phyloP scores from a whole-genome alignment of 176 grass and related monocot species.

The Hsuehochloa calcarea region DNA sequence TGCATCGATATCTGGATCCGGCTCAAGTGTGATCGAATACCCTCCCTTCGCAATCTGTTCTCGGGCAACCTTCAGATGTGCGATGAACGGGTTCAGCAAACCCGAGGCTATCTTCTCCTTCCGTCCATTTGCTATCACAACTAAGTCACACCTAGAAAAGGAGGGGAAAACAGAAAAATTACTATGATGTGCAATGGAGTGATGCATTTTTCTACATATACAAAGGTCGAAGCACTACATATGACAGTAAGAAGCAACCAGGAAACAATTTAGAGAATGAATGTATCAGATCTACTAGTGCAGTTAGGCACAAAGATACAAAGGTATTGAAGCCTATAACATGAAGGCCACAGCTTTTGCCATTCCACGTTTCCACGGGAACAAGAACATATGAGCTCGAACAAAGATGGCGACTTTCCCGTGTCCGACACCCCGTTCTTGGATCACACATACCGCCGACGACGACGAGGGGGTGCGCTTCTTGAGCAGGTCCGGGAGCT shows the following conservation, averaged over 20 bases:
- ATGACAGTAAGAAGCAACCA: neutral
- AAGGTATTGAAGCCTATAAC: neutral
- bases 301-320: neutral
- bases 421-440: neutral
- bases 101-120: conserved; percentile 91
- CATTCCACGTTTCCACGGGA: neutral
- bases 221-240: neutral
- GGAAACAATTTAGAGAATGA: neutral
- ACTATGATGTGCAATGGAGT: neutral
- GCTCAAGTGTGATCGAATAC: conserved; percentile 82
- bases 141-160: conserved; percentile 82
- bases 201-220: neutral
- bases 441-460: neutral
- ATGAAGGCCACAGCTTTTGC: neutral
- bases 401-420: neutral
- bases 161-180: neutral
- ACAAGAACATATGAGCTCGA: neutral
- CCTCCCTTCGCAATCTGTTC: conserved; percentile 91
- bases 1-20: conserved; percentile 36
- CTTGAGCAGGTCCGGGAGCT: conserved; percentile 34
- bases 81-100: conserved; percentile 80
- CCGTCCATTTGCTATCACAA: conserved; percentile 65
- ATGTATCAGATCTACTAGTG: neutral
- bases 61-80: conserved; percentile 78
- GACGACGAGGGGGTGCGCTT: neutral